phyloP scores from a whole-genome alignment of 2,329 filamentous ascomycete genomes.

The Dothideomycetes sp. region DNA sequence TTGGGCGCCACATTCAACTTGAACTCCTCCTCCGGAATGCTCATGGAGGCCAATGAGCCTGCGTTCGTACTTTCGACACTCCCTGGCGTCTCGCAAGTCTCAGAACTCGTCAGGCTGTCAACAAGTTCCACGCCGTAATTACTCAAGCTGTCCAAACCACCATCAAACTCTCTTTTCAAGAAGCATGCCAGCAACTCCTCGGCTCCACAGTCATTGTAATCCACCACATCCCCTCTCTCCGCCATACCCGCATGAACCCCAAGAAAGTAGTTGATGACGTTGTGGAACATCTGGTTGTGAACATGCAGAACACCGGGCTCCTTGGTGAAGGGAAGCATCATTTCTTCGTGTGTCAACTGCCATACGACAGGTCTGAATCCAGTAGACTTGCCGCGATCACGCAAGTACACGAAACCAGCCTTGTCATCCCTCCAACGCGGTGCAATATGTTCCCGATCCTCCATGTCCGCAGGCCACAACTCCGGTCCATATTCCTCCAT shows the following conservation, averaged over 20 bases:
- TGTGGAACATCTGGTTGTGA: not conserved
- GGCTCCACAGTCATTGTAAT: not conserved
- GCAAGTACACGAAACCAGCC: not conserved
- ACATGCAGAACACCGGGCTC: not conserved
- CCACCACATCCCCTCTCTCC: not conserved
- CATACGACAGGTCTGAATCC: not conserved
- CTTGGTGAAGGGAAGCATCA: not conserved
- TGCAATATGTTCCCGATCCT: not conserved
- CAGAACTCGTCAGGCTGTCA: too few relatives aligned
- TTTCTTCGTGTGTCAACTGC: not conserved
- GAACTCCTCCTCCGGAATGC: too few relatives aligned
- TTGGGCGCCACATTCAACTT: too few relatives aligned
- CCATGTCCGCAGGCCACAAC: not conserved
- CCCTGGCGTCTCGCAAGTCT: too few relatives aligned
- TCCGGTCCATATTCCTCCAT: conserved; percentile 2
- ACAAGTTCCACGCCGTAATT: too few relatives aligned
- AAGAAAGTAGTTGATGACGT: not conserved
- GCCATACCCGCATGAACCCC: not conserved
- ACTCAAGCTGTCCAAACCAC: too few relatives aligned
- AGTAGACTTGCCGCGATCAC: not conserved
- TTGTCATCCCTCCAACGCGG: not conserved
- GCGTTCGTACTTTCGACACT: too few relatives aligned
- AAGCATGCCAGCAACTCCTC: not conserved
- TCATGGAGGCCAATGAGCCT: too few relatives aligned
- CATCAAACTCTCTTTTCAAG: not conserved